Conservation (phyloP, 768 basidiomycete species). For the Mycena vulgaris region DNA sequence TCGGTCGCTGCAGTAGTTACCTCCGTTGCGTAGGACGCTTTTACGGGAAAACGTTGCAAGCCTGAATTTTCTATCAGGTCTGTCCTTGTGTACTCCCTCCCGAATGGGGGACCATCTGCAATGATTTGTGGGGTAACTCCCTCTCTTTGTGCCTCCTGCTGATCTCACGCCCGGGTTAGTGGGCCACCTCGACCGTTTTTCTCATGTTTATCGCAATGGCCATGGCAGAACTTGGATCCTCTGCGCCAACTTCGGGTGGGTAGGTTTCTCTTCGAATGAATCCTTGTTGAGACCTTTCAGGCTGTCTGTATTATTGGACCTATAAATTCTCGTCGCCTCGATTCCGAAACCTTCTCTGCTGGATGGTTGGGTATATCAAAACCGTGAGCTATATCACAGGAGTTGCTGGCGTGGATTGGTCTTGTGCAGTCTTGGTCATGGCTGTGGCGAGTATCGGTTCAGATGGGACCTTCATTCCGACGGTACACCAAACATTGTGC, state of each 20-base stretch:
- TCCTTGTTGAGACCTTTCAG: slow-evolving; percentile 34
- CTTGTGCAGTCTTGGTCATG: slow-evolving; percentile 74
- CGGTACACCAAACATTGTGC: slow-evolving; percentile 61
- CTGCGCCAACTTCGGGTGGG: slow-evolving; percentile 51
- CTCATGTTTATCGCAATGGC: slow-evolving; percentile 74
- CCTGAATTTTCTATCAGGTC: slow-evolving; percentile 44
- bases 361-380: slow-evolving; percentile 68
- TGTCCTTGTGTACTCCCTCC: slow-evolving; percentile 68
- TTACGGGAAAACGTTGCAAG: background rate
- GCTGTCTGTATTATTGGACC: slow-evolving; percentile 67
- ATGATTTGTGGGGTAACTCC: slow-evolving; percentile 81
- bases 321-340: slow-evolving; percentile 58
- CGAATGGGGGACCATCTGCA: slow-evolving; percentile 78
- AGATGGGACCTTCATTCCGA: too few species aligned
- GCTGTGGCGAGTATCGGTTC: slow-evolving; percentile 75
- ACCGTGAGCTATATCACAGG: slow-evolving; percentile 64
- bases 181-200: slow-evolving; percentile 74
- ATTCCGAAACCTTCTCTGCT: slow-evolving; percentile 65
- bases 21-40: slow-evolving; percentile 36
- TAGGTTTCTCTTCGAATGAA: background rate
- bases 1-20: slow-evolving; percentile 39
- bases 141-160: background rate
- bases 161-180: slow-evolving; percentile 55
- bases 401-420: slow-evolving; percentile 77
- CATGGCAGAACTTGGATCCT: slow-evolving; percentile 79